A percentile compares a stretch with the other conserved stretches of the same genome.
These are phyloP conservation scores for Phytophthora fragariaefolia DNA, from an alignment of 352 stramenopile genomes.

Conservation along the genomic window DNA sequence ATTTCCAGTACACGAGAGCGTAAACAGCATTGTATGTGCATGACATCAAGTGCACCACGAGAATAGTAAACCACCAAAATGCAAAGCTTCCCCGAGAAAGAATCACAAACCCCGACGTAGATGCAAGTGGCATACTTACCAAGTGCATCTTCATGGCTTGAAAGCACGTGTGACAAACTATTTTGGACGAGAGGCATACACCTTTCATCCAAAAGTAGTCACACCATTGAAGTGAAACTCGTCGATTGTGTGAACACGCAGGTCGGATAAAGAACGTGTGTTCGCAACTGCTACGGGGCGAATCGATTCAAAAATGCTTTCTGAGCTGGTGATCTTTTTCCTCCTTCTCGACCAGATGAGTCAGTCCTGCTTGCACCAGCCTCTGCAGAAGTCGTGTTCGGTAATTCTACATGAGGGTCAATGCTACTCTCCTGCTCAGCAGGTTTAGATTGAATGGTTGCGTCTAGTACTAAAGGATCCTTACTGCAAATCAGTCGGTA, in stretches of 20 bases:
- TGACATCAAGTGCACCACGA: slow-evolving; percentile 9
- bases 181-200: no score
- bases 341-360: slow-evolving; percentile 13
- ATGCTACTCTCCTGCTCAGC: neutral
- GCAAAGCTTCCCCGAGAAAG: slow-evolving; percentile 1
- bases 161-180: no score
- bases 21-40: slow-evolving; percentile 24
- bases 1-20: slow-evolving; percentile 29
- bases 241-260: neutral
- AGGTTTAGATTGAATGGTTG: neutral
- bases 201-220: no score
- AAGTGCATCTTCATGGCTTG: no score
- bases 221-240: no score
- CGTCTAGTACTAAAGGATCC: slow-evolving; percentile 8
- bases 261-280: neutral
- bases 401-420: neutral
- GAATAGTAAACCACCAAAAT: slow-evolving; percentile 21
- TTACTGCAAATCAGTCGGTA: slow-evolving; percentile 35
- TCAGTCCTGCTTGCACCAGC: slow-evolving; percentile 10
- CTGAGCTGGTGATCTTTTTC: slow-evolving; percentile 60
- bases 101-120: no score
- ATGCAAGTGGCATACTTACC: no score
- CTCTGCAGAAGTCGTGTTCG: neutral
- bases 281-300: slow-evolving; percentile 1
- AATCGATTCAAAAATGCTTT: slow-evolving; percentile 68